Evolutionary conservation across 352 stramenopile genomes (phyloP), one percentile per base, ranked within the genome.

Genomic region (Pythium phragmitis): DNA sequence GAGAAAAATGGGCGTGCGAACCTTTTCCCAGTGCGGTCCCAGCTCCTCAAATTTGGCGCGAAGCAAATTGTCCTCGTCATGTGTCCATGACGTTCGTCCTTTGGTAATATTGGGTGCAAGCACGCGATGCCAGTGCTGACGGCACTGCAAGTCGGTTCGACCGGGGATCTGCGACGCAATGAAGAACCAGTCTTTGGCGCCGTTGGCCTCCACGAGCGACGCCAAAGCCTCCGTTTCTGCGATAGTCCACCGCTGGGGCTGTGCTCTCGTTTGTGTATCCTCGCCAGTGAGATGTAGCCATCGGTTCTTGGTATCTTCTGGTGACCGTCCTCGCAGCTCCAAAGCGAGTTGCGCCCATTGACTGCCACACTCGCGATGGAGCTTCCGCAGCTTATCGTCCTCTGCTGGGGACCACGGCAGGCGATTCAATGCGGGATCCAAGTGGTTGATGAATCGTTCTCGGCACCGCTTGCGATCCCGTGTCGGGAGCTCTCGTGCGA

Each of bases 91-190:
- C 23, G 66, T 65, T 75, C 80, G 82, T 11, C 82, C 85, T 60
- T 90, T 91, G 39, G 79, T 62, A 17, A 90, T 72, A 37, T 57
- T 63, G 2, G 72, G 67, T 33, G 86, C 64, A 19, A 88, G 55
- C 45, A 87, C 84, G 7, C 79, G 75, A 51, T 84, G 66, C 85
- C 85, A 94, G 50, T 94, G 85, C 63, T 94, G 85, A 23, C 86
- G 70, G 50, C 82, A 93, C 65, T 93, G 85, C 23, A 91, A 45
- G 53, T 93, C 85, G 0, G 85, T 92, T 6, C 82, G 70, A 34
- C 76, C 72, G 13, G 76, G 76, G 11, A 93, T 63, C 37, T 93
- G 82, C 17, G 82, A 91, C 16, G 82, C 82, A 41, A 93, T 76
- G 36, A 89, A 87, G 36, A 91, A 75, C 85, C 85, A 94, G 45